Conservation (phyloP, 1,284 basidiomycete genomes). For the Omphalotus olearius region DNA sequence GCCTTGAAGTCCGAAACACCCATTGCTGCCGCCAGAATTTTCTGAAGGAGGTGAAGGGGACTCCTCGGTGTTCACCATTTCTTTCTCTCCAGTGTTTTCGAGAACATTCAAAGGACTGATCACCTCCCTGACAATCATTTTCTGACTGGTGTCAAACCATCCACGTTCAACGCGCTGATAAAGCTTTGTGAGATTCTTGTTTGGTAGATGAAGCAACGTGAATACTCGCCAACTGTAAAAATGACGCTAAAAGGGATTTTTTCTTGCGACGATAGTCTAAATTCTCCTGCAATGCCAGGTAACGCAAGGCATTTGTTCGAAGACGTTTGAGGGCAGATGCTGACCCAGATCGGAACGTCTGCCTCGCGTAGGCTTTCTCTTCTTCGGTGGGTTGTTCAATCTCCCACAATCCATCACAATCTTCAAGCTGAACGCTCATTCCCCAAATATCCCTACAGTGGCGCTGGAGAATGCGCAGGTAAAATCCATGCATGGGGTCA, state of each 20-base stretch:
- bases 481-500: slow-evolving; percentile 35
- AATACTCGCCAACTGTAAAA: not conserved
- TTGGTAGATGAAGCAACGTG: not conserved
- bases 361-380: not conserved
- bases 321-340: not conserved
- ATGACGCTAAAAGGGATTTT: not conserved
- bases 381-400: not conserved
- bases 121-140: not conserved
- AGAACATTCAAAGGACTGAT: too few species aligned
- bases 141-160: not conserved
- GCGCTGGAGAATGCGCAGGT: slow-evolving; percentile 12
- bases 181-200: not conserved
- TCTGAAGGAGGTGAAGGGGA: too few species aligned
- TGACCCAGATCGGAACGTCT: not conserved
- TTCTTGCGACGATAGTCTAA: slow-evolving; percentile 4
- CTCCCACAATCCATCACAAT: slow-evolving; percentile 19
- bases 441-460: slow-evolving; percentile 18
- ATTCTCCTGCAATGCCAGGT: not conserved
- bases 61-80: too few species aligned
- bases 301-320: not conserved
- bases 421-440: slow-evolving; percentile 18
- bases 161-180: not conserved
- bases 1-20: too few species aligned
- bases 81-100: too few species aligned
- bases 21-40: too few species aligned